phyloP scores from a whole-genome alignment of 1,139 yeast species.

The Candida sanyaensis region DNA sequence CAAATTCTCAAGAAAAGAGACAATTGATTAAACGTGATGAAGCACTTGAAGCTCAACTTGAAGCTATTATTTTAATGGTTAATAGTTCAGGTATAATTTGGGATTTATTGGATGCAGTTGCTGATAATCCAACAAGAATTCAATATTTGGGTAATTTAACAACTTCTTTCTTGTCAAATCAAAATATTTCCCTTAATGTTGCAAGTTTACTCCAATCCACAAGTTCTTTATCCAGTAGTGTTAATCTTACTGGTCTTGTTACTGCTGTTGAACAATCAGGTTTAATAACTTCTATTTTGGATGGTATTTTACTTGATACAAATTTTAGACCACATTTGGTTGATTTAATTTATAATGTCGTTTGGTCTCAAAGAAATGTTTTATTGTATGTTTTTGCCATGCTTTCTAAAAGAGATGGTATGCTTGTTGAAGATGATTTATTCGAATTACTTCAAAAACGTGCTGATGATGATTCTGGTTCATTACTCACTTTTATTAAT shows the following conservation, averaged over 20 bases:
- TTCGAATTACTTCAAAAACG: constrained; percentile 22
- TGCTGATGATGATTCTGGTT: constrained; percentile 18
- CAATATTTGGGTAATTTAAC: constrained; percentile 33
- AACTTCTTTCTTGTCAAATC: constrained; percentile 18
- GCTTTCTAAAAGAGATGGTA: constrained; percentile 21
- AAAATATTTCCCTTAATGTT: constrained; percentile 12
- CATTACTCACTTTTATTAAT: constrained; percentile 29
- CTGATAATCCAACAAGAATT: constrained; percentile 31
- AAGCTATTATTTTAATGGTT: constrained; percentile 25
- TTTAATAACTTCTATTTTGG: constrained; percentile 32
- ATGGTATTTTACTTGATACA: constrained; percentile 40
- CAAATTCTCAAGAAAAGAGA: background rate
- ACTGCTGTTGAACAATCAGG: constrained; percentile 34
- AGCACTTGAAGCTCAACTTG: constrained; percentile 20
- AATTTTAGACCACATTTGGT: constrained; percentile 37
- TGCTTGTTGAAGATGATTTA: constrained; percentile 6
- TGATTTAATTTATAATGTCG: constrained; percentile 33
- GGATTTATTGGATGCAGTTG: constrained; percentile 37
- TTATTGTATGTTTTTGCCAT: constrained; percentile 27
- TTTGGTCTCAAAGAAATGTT: constrained; percentile 30
- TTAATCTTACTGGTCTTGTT: constrained; percentile 28
- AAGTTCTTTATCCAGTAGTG: constrained; percentile 7
- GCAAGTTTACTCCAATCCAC: constrained; percentile 2
- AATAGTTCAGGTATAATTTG: constrained; percentile 41
- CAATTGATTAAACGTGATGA: constrained; percentile 19